Base-by-base conservation (phyloP, 495 filamentous ascomycete genomes). In the Halenospora varia region DNA sequence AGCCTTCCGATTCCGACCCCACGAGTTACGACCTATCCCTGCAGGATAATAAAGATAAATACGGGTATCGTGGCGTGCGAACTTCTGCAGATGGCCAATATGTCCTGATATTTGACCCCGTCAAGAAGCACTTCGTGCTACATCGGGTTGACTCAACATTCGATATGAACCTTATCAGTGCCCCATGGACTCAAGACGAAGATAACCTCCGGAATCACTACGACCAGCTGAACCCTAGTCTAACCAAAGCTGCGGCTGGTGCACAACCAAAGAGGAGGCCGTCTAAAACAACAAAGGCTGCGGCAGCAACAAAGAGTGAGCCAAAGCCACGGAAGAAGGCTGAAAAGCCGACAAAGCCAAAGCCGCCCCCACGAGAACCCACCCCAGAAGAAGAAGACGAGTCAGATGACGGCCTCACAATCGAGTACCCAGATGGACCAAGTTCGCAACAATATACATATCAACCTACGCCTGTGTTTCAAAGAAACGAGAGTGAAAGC, bases 71-170 rank as follows among this genome's bases (percentile, higher is more conserved):
- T 52, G 80, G 80, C 49, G 70, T 68, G 13, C 75, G 77, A 35
- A 73, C 71, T 41, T 68, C 70, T 35, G 73, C 72, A 56, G 74
- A 82, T 35, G 73, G 68, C 54, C 73, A 81, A 55, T 82, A 75
- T 63, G 75, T 82, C 23, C 71, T 83, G 55, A 76, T 81, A 26
- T 82, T 81, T 56, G 79, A 83, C 57, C 70, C 79, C 10, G 65
- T 63, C 11, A 77, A 75, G 61, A 71, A 83, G 59, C 77, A 74
- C 51, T 79, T 82, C 62, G 72, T 83, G 41, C 68, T 83, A n/a
- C 77, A 83, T 66, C 73, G 72, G 41, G 67, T 83, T 29, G 77
- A 83, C 58, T 81, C 78, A n/a, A 75, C 74, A 48, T 83, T 83
- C 67, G 74, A 82, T 62, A 82, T 83, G 80, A 82, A 82, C 61